Base-by-base conservation (phyloP, 495 filamentous ascomycete genomes). In the Aspergillus carlsbadensis region DNA sequence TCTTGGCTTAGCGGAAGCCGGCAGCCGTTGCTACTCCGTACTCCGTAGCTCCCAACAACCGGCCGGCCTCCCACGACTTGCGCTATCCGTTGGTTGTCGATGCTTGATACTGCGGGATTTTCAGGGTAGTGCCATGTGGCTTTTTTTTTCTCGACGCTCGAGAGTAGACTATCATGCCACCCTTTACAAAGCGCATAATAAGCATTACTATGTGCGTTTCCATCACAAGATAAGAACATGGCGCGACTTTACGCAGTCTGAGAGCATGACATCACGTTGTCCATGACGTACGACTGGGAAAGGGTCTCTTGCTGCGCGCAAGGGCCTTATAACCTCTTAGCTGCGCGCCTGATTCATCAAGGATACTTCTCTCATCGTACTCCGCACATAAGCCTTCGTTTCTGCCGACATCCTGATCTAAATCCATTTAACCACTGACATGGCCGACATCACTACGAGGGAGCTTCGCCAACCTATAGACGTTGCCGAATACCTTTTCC, bases 401-500 rank as follows among this genome's bases (percentile, higher is more conserved):
- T 8, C 26, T 29, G 26, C 4, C 26, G 8, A 4, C 8, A 29
- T 4, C 26, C 26, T 29, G 26, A 29, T 29, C 26, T 8, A 29
- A 29, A 29, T 8, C 29, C 34, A 43, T 31, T 43, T 13, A 46
- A 46, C n/a, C 15, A 11, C 45, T 57, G 64, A 66, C 57, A 78
- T 81, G 76, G 71, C 76, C 20, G 82, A 85, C 63, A 82, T 85
- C 56, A 71, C 75, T 58, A 78, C 80, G 0, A 67, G 71, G 48
- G 79, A 80, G 58, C 74, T 85, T 44, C 73, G 79, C 58, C 72
- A 78, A 22, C 83, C 83, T 20, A 65, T 86, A 11, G 77, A 83
- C 57, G 66, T 84, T 10, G 78, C 77, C 22, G 82, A 86, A 55
- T 89, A 87, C 60, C 75, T 89, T 24, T 87, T 85, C 65, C 74